Conservation (phyloP, 73 alveolate genomes). For the Paramecium octaurelia region DNA sequence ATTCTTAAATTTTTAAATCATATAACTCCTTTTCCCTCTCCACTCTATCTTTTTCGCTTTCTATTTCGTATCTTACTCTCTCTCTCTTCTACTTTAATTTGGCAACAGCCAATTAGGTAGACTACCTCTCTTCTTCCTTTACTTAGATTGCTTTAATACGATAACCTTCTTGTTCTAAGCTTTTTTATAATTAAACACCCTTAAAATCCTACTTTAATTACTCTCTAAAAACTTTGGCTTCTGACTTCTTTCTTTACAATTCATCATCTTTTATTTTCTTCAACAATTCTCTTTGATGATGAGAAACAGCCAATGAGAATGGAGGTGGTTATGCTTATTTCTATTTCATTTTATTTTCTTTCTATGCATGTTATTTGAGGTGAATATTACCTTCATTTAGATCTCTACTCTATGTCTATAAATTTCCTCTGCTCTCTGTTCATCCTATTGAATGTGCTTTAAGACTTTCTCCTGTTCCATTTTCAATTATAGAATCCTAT, state of each 20-base stretch:
- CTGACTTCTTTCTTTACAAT: background rate
- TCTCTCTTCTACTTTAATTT: slow-evolving; percentile 6
- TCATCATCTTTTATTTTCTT: slow-evolving; percentile 33
- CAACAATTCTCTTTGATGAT: background rate
- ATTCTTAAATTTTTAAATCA: background rate
- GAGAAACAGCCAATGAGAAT: background rate
- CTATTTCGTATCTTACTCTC: slow-evolving; percentile 2
- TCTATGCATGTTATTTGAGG: background rate
- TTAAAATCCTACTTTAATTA: background rate
- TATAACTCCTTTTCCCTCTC: slow-evolving; percentile 1
- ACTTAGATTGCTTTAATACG: background rate
- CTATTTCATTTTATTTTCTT: slow-evolving; percentile 9
- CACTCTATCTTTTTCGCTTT: background rate
- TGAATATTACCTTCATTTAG: background rate
- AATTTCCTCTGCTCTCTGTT: slow-evolving; percentile 20
- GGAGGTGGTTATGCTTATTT: slow-evolving; percentile 39
- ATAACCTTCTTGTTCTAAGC: slow-evolving; percentile 1
- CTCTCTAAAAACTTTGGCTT: slow-evolving; percentile 20
- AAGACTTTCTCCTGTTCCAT: background rate
- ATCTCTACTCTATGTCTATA: slow-evolving; percentile 11
- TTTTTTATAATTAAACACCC: background rate
- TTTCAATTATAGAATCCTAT: background rate
- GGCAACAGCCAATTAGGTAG: background rate
- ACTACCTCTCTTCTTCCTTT: background rate
- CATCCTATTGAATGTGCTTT: background rate